Conservation (phyloP, 129 eudicot genomes). For the Flaveria ramosissima region DNA sequence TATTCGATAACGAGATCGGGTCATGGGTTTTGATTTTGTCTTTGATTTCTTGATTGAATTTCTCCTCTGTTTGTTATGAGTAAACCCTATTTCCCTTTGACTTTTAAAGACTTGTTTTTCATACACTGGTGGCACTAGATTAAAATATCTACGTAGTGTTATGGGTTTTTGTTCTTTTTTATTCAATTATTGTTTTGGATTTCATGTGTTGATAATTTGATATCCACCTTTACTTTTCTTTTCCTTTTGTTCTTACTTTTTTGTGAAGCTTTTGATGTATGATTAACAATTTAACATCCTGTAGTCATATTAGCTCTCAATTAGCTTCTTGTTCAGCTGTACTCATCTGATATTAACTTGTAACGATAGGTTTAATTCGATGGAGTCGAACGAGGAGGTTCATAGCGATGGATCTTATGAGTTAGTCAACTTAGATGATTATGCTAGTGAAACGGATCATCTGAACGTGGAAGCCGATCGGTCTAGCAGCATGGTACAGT, state of each 20-base stretch:
- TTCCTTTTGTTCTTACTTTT: neutral
- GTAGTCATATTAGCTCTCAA: neutral
- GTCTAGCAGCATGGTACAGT: conserved; percentile 27
- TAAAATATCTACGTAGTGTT: neutral
- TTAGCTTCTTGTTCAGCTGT: neutral
- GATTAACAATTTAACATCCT: neutral
- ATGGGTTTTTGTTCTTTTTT: neutral
- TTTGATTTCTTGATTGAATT: conserved; percentile 8
- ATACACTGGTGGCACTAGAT: too few relatives aligned
- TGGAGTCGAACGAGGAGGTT: conserved; percentile 38
- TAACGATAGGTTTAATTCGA: conserved; percentile 5
- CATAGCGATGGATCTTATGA: conserved; percentile 51
- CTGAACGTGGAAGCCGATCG: conserved; percentile 12
- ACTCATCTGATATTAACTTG: neutral
- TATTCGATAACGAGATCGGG: conserved; percentile 1
- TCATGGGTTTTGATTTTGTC: neutral
- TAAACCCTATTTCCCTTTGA: conserved; percentile 11
- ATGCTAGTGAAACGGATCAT: conserved; percentile 15
- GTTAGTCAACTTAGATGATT: conserved; percentile 34
- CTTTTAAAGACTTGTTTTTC: neutral
- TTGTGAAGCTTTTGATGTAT: conserved; percentile 5
- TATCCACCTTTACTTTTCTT: neutral
- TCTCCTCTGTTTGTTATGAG: neutral
- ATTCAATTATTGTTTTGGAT: neutral
- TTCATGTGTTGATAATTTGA: neutral